Evolutionary conservation across 441 rosid genomes (phyloP), one percentile per base, ranked within the genome.

Genomic region (Adansonia madagascariensis): DNA sequence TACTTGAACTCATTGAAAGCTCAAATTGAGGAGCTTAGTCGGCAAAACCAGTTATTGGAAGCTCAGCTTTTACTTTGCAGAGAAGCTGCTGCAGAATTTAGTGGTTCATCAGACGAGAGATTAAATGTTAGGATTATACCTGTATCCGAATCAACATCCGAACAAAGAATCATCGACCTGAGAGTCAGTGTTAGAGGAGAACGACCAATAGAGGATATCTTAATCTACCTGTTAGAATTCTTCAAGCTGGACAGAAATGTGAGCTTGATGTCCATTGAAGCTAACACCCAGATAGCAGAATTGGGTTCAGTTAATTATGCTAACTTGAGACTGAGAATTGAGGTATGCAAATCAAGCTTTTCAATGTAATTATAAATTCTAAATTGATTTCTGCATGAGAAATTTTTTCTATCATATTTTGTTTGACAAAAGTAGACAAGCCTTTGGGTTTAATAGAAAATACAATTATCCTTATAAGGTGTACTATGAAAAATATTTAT

Each of bases 1-100:
- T 68, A 85, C 81, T 61, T 91, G 69, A 74, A 71, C 1, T 76
- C 85, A 17, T 76, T 91, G 83, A 83, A 59, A 57, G 84, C 61
- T 71, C 88, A 84, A 85, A 76, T 89, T 6, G 86, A 4, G 24
- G 74, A 76, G 55, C 74, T 76, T 24, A 46, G 39, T 46, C 17
- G 46, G 47, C 41, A n/a, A 44, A 76, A 76, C 59, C 67, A 57
- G 67, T 22, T 67, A 44, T 24, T 76, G 31, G 68, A 57, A 50
- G 60, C 74, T 71, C 67, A 60, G 74, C 20, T 76, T 20, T 76
- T 67, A 73, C 66, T 65, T 22, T 73, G 52, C 11, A 73, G 10
- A 46, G 76, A 60, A 43, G 74, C 74, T 11, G 46, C 60, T 2
- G 57, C 12, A 20, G 79, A 76, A 15, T 43, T 0, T 14, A 46